Base-by-base conservation (phyloP, 2,329 filamentous ascomycete genomes). In the Pseudopithomyces maydicus region DNA sequence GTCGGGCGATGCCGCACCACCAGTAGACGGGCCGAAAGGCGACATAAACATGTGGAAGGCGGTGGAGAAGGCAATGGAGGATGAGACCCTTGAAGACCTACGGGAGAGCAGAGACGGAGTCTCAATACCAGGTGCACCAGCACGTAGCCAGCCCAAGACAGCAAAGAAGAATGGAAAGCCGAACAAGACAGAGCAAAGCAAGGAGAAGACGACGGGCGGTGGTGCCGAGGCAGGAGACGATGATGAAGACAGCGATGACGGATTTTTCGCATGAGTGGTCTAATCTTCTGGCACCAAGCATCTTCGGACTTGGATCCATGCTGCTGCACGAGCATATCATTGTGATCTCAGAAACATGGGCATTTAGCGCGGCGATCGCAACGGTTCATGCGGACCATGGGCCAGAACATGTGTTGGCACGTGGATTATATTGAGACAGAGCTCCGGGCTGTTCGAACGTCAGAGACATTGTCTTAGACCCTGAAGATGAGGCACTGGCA, bases 31-130 rank as follows among this genome's bases (percentile, higher is more conserved):
- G n/a, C 59, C 67, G 7, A 77, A 80, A 73, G 80, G 80, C 17
- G 76, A 82, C 61, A 81, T 83, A 6, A 81, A 84, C n/a, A 84
- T 92, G 79, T 92, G 90, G 90, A 76, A 77, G 15, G 76, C 82
- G 14, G 82, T 94, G 17, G 88, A 90, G 76, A 80, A 84, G 66
- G 83, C 87, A 12, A 86, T 89, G 79, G 77, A 80, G 52, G 79
- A 85, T 36, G 86, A 86, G 6, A 78, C 78, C 14, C 69, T 90
- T 50, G 80, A 84, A 57, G 77, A 71, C 51, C 67, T 90, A 48
- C 80, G 86, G 50, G 85, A 89, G 63, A 81, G 86, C 57, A 67
- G 73, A 32, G 66, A 68, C 29, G 67, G 57, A 5, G 51, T 69
- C 49, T 65, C 63, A 14, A 64, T 62, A 20, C 62, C 62, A n/a